A percentile compares a stretch with the other conserved stretches of the same genome.
Conservation (phyloP, 2,329 filamentous ascomycete species). For the Colletotrichum incanum region DNA sequence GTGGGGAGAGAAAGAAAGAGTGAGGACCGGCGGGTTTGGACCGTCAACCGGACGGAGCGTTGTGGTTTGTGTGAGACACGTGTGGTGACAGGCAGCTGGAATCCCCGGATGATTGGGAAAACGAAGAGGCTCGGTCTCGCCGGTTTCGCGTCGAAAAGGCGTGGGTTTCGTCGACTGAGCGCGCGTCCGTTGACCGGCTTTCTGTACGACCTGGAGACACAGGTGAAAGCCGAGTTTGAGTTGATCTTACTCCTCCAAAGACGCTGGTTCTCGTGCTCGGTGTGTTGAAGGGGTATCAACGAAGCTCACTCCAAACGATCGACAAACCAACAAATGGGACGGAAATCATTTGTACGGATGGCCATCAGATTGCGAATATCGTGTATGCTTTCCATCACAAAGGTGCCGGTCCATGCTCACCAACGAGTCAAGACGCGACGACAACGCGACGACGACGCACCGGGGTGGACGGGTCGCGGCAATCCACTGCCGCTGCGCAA, state of each 20-base stretch:
- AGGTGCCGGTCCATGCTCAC: neutral
- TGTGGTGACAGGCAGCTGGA: neutral
- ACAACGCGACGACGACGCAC: too few relatives aligned
- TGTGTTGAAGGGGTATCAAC: neutral
- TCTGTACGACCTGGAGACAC: neutral
- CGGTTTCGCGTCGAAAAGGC: neutral
- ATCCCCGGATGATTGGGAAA: neutral
- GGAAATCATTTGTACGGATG: neutral
- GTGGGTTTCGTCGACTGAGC: too few relatives aligned
- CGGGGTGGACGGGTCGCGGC: too few relatives aligned
- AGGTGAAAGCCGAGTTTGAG: neutral
- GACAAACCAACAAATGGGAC: neutral
- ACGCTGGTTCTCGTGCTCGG: neutral
- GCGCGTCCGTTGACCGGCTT: too few relatives aligned
- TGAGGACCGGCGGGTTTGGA: neutral
- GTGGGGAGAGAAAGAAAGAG: neutral
- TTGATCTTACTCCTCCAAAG: neutral
- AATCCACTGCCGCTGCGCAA: neutral
- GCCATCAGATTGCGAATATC: neutral
- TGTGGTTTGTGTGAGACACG: neutral
- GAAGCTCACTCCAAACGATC: neutral
- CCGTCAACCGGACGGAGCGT: neutral
- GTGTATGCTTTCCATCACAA: neutral
- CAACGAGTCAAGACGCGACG: neutral
- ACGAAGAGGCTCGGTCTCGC: neutral